Base-by-base conservation (phyloP, 352 stramenopile genomes). In the Blastocystis sp. region DNA sequence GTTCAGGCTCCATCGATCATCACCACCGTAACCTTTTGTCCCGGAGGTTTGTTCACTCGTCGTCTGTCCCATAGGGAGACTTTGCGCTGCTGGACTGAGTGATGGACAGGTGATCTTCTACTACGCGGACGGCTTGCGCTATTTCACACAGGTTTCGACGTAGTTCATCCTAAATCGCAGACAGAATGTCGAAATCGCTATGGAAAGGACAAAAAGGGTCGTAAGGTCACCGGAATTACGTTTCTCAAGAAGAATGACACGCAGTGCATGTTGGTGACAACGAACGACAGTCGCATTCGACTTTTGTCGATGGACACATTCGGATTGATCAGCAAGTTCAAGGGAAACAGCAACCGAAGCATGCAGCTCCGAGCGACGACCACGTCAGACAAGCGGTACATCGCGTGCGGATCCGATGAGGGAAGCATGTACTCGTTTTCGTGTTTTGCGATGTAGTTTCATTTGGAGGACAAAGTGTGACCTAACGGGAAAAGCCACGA, bases 91-190 rank as follows among this genome's bases (percentile, higher is more conserved):
- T 44, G 89, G 89, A 63, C 87, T 90, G 29, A 87, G 87, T 69
- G 87, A 88, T n/a, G 89, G 89, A 44, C 87, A 89, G 77, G 88
- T 90, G 57, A 90, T 90, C 71, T 90, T 90, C 69, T 91, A 91
- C 69, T 88, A 89, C 61, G 84, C 67, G 0, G 84, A 89, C 67
- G 87, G 84, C 0, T 63, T 91, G 24, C 88, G 89, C 59, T 91
- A 90, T 54, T 90, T 89, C 76, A 91, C 89, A 27, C 89, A 91
- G 87, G 86, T 91, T 69, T 87, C 51, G 42, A 32, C 4, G 14
- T 1, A 18, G 2, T 4, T 3, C 8, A 0, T 3, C 0, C 4
- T 72, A 27, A 72, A 9, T 11, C 32, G 61, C 38, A 81, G 51
- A 63, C 46, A 9, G 75, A 85, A 29, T 89, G 87, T 40, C 46